Percentiles rank a stretch among this genome's conserved stretches.
These are phyloP conservation scores for Cruciata laevipes DNA, from an alignment of 257 asterid genomes.

Conservation along the genomic window DNA sequence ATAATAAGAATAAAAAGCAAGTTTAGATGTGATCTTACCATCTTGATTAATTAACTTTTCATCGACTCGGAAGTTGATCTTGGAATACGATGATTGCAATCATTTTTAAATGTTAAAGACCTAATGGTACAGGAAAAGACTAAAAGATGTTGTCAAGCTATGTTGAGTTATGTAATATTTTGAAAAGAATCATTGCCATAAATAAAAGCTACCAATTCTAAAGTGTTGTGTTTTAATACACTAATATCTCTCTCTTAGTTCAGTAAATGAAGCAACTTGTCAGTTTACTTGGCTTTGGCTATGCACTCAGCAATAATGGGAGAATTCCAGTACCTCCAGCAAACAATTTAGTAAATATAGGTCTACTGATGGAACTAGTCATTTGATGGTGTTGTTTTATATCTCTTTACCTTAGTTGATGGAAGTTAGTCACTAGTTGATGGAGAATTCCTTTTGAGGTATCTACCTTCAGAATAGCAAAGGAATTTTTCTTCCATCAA, in stretches of 20 bases:
- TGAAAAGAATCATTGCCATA: background rate
- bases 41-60: background rate
- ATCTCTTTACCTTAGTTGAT: background rate
- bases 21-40: background rate
- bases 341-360: slow-evolving; percentile 1
- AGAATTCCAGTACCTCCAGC: background rate
- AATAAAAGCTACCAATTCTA: background rate
- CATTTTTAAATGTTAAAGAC: background rate
- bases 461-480: background rate
- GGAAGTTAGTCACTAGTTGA: background rate
- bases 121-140: background rate
- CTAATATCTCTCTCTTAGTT: background rate
- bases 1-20: background rate
- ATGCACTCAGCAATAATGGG: background rate
- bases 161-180: background rate
- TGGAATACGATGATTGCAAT: background rate
- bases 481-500: no score
- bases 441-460: background rate
- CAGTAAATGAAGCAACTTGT: background rate
- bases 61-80: background rate
- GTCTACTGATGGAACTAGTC: background rate
- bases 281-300: background rate
- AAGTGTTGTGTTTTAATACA: background rate
- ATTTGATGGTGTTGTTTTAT: background rate
- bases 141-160: background rate